Conservation (phyloP, 2,329 filamentous ascomycete genomes). For the Dryadomyces quercus-mongolicae region DNA sequence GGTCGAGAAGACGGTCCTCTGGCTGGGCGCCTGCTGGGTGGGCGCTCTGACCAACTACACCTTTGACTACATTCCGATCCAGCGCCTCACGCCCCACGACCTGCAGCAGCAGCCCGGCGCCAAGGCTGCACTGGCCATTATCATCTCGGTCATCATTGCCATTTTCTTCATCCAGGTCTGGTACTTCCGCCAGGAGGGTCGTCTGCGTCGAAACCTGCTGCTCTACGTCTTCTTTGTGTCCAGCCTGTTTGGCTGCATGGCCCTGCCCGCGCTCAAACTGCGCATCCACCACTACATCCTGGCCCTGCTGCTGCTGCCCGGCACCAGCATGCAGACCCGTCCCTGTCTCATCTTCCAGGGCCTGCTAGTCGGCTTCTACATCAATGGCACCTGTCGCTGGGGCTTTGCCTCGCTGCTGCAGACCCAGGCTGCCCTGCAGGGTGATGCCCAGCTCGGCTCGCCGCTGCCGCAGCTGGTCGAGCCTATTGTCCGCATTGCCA, state of each 20-base stretch:
- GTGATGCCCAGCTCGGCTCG: conserved; percentile 52
- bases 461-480: conserved; percentile 41
- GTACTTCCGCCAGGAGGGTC: conserved; percentile 75
- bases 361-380: conserved; percentile 76
- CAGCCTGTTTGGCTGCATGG: conserved; percentile 57
- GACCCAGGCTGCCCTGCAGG: conserved; percentile 60
- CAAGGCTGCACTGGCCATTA: conserved; percentile 64
- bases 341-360: conserved; percentile 81
- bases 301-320: conserved; percentile 73
- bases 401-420: conserved; percentile 84
- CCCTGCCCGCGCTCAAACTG: conserved; percentile 65
- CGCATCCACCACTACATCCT: conserved; percentile 94
- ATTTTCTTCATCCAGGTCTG: conserved; percentile 69
- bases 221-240: conserved; percentile 60
- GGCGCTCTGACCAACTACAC: conserved; percentile 92
- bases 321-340: conserved; percentile 79
- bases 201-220: conserved; percentile 64
- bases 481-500: conserved; percentile 31
- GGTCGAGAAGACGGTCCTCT: conserved; percentile 79
- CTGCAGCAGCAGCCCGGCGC: conserved; percentile 82
- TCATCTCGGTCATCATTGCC: conserved; percentile 56
- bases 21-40: conserved; percentile 83
- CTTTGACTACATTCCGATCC: conserved; percentile 85
- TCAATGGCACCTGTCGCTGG: conserved; percentile 91
- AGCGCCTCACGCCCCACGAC: conserved; percentile 83